These are phyloP conservation scores for Cadophora luteo-olivacea DNA, from an alignment of 2,329 filamentous ascomycete genomes.

Conservation along the genomic window DNA sequence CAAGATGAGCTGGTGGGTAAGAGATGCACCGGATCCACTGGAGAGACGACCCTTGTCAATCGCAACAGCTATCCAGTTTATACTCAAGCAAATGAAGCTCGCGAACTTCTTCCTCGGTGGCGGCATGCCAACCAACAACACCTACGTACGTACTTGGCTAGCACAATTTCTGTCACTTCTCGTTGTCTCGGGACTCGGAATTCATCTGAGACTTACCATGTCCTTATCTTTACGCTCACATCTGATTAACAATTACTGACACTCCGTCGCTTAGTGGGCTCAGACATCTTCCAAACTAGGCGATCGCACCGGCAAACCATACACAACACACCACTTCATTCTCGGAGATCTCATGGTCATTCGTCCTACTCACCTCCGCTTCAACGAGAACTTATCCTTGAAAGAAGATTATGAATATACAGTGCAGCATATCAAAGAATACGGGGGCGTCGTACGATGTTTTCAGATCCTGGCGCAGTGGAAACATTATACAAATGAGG, in stretches of 20 bases:
- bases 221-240: too few relatives aligned
- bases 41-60: not conserved
- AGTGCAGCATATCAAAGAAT: constrained; percentile 15
- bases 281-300: not conserved
- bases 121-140: constrained; percentile 1
- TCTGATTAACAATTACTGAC: too few relatives aligned
- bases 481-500: not conserved
- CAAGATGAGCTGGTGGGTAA: not conserved
- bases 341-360: not conserved
- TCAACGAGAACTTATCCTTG: not conserved
- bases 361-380: not conserved
- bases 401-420: constrained; percentile 16
- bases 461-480: not conserved
- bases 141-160: not conserved
- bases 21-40: not conserved
- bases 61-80: not conserved
- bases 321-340: not conserved
- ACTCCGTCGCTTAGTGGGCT: not conserved
- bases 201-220: too few relatives aligned
- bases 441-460: constrained; percentile 9
- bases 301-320: not conserved
- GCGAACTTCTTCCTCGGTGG: constrained; percentile 9
- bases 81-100: not conserved
- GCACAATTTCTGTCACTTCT: too few relatives aligned
- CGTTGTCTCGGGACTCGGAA: too few relatives aligned